Percentiles rank a stretch among this genome's conserved stretches.
Conservation (phyloP, 176 grass and related monocot species). For the Alopecurus myosuroides region DNA sequence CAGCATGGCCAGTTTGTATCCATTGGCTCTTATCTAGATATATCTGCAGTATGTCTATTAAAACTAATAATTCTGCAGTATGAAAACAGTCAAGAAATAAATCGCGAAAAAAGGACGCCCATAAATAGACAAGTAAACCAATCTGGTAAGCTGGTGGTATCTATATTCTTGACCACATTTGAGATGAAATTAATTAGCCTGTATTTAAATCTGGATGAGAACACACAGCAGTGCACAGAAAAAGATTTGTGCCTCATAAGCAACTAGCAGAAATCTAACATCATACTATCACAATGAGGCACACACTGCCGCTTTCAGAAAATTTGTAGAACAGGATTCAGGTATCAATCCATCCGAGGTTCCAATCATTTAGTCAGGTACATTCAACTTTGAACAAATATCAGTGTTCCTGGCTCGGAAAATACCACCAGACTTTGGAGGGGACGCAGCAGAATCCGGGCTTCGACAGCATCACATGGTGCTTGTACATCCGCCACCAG, state of each 20-base stretch:
- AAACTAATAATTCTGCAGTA: too few species aligned
- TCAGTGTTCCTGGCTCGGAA: neutral
- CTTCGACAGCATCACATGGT: too few species aligned
- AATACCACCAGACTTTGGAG: too few species aligned
- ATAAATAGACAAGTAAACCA: too few species aligned
- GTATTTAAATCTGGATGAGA: neutral
- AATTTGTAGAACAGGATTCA: neutral
- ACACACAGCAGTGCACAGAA: too few species aligned
- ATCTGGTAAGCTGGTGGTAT: neutral
- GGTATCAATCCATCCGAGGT: neutral
- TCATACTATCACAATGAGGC: neutral
- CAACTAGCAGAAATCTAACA: too few species aligned
- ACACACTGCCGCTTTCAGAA: neutral
- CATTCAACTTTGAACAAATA: neutral
- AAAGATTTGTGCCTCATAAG: too few species aligned
- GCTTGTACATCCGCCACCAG: too few species aligned
- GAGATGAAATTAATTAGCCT: neutral
- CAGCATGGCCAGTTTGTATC: conserved; percentile 56
- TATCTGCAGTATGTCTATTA: too few species aligned
- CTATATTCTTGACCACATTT: neutral
- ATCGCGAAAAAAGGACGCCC: too few species aligned
- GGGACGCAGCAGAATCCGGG: too few species aligned
- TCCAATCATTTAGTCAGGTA: neutral
- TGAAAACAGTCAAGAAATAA: too few species aligned
- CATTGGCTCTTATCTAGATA: conserved; percentile 43